These are phyloP conservation scores for Talaromyces thailandensis DNA, from an alignment of 495 filamentous ascomycete species.

Conservation along the genomic window DNA sequence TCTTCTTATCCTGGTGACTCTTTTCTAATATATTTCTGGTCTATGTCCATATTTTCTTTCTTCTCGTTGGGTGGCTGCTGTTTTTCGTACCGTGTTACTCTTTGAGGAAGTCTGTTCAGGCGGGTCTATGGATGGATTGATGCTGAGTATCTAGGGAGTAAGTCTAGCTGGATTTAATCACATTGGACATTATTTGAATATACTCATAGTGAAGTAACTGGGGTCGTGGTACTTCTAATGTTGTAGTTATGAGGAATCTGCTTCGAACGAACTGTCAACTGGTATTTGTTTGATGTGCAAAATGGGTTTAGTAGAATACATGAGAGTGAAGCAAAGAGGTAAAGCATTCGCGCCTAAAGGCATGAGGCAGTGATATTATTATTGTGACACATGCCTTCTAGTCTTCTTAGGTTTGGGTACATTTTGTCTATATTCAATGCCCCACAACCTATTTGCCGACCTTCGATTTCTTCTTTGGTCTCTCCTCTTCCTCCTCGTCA, in stretches of 20 bases:
- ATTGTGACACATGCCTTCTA: too few species aligned
- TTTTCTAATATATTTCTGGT: background rate
- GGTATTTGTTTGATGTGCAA: background rate
- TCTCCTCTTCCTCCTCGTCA: slow-evolving; percentile 24
- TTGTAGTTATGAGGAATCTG: too few species aligned
- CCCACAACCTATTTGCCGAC: slow-evolving; percentile 23
- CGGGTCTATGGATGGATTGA: slow-evolving; percentile 6
- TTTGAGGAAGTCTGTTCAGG: slow-evolving; percentile 3
- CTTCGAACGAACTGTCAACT: background rate
- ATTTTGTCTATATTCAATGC: background rate
- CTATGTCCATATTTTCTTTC: background rate
- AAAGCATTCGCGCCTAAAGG: too few species aligned
- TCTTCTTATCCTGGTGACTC: background rate
- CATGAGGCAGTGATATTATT: too few species aligned
- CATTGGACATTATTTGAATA: background rate
- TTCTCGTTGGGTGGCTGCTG: background rate
- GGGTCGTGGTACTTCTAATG: too few species aligned
- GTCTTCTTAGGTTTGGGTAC: background rate
- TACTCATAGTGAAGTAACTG: too few species aligned
- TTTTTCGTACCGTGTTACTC: background rate
- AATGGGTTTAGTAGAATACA: background rate
- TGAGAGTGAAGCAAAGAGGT: background rate
- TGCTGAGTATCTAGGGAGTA: background rate
- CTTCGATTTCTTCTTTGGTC: slow-evolving; percentile 67
- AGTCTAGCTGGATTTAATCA: background rate